phyloP scores from a whole-genome alignment of 306 rosid genomes.

The Cyamopsis tetragonoloba region DNA sequence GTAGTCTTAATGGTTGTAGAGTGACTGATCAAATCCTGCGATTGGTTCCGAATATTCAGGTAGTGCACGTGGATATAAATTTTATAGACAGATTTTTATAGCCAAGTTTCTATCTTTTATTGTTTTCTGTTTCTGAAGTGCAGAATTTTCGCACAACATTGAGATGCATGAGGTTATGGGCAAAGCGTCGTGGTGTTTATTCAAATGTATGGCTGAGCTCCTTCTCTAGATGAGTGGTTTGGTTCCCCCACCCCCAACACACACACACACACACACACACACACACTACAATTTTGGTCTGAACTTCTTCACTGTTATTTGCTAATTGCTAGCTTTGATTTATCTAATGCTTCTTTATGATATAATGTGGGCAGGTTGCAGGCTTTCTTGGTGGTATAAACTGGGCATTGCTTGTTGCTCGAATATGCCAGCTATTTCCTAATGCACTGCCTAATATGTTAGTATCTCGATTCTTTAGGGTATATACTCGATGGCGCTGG shows the following conservation, averaged over 20 bases:
- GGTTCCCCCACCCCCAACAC: no score
- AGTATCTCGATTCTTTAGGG: slow-evolving; percentile 91
- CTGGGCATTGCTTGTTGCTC: slow-evolving; percentile 97
- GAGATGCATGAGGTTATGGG: slow-evolving; percentile 96
- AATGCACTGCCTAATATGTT: slow-evolving; percentile 96
- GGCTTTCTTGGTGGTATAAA: slow-evolving; percentile 98
- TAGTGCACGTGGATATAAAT: slow-evolving; percentile 24
- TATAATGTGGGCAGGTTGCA: slow-evolving; percentile 63
- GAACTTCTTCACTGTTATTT: background rate
- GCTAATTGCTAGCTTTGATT: slow-evolving; percentile 7
- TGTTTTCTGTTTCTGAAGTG: slow-evolving; percentile 31
- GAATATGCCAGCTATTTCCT: slow-evolving; percentile 93
- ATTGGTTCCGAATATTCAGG: slow-evolving; percentile 96
- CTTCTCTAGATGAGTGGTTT: background rate
- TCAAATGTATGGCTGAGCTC: slow-evolving; percentile 64
- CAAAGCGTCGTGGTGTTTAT: slow-evolving; percentile 86
- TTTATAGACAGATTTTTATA: background rate
- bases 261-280: no score
- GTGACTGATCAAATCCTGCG: slow-evolving; percentile 89
- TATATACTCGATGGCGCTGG: slow-evolving; percentile 91
- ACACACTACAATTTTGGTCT: background rate
- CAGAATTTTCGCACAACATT: slow-evolving; percentile 86
- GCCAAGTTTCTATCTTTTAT: slow-evolving; percentile 21
- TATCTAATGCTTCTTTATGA: slow-evolving; percentile 17
- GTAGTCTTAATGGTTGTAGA: slow-evolving; percentile 94